These are phyloP conservation scores for Globisporangium apiculatum DNA, from an alignment of 352 stramenopile species.

Conservation along the genomic window DNA sequence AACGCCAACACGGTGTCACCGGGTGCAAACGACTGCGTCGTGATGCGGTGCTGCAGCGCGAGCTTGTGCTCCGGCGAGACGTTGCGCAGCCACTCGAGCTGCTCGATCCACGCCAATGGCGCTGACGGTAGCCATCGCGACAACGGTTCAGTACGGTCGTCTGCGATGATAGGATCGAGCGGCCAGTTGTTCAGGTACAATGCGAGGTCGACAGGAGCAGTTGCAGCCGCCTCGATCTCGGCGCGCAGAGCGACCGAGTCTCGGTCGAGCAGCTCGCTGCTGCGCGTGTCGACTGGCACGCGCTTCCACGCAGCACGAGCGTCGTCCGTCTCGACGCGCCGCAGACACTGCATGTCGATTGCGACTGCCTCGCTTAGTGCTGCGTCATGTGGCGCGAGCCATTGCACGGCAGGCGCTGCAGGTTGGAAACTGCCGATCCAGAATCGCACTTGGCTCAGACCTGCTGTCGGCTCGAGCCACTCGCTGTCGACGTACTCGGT, in stretches of 20 bases:
- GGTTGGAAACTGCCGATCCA: slow-evolving; percentile 63
- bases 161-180: neutral
- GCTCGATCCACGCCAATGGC: slow-evolving; percentile 14
- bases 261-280: slow-evolving; percentile 37
- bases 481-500: slow-evolving; percentile 45
- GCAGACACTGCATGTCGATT: slow-evolving; percentile 6
- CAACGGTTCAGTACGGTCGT: neutral
- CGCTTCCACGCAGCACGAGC: slow-evolving; percentile 2
- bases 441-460: slow-evolving; percentile 34
- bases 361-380: slow-evolving; percentile 2
- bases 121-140: neutral
- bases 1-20: slow-evolving; percentile 30
- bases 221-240: slow-evolving; percentile 21
- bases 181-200: slow-evolving; percentile 36
- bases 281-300: slow-evolving; percentile 15
- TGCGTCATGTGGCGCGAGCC: slow-evolving; percentile 13
- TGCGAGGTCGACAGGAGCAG: slow-evolving; percentile 16
- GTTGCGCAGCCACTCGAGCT: slow-evolving; percentile 8
- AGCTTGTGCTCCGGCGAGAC: slow-evolving; percentile 9
- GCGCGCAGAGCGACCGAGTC: slow-evolving; percentile 30
- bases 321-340: neutral
- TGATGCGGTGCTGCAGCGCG: slow-evolving; percentile 9
- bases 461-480: slow-evolving; percentile 43
- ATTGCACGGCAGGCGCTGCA: slow-evolving; percentile 47
- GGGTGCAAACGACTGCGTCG: slow-evolving; percentile 13